Evolutionary conservation across 129 eudicot species (phyloP).

Genomic region (Chrysanthemum seticuspe): DNA sequence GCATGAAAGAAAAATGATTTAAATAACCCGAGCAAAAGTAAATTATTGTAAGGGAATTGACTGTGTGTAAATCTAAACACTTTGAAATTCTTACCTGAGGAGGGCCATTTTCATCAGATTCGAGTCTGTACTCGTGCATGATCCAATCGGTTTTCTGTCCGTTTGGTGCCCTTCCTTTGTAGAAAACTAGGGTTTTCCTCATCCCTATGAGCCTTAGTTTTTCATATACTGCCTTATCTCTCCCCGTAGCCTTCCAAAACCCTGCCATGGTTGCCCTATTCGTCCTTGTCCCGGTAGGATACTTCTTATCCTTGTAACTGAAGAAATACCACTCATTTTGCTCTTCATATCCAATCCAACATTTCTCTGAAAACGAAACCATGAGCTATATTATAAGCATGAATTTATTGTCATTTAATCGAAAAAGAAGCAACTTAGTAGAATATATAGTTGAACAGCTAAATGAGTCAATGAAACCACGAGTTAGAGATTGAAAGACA

Average conservation of each 20-base stretch:
- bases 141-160: constrained; percentile 95
- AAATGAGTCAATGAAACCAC: not conserved
- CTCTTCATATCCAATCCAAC: constrained; percentile 83
- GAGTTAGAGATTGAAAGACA: not conserved
- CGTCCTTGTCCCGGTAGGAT: constrained; percentile 91
- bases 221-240: constrained; percentile 90
- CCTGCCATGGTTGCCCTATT: constrained; percentile 91
- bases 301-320: constrained; percentile 89
- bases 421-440: not conserved
- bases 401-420: not conserved
- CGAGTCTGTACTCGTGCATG: constrained; percentile 94
- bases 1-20: too few relatives aligned
- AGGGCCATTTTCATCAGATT: constrained; percentile 79
- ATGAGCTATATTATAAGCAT: not conserved
- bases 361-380: constrained; percentile 53
- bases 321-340: constrained; percentile 93
- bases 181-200: constrained; percentile 96
- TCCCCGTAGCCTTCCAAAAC: constrained; percentile 93
- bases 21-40: too few relatives aligned
- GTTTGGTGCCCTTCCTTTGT: constrained; percentile 94
- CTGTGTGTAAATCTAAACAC: not conserved
- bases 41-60: not conserved
- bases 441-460: not conserved
- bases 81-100: constrained; percentile 58
- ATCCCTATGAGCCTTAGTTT: constrained; percentile 70